Evolutionary conservation across 208 protist genomes (phyloP).

Genomic region (Trichomonas vaginalis): DNA sequence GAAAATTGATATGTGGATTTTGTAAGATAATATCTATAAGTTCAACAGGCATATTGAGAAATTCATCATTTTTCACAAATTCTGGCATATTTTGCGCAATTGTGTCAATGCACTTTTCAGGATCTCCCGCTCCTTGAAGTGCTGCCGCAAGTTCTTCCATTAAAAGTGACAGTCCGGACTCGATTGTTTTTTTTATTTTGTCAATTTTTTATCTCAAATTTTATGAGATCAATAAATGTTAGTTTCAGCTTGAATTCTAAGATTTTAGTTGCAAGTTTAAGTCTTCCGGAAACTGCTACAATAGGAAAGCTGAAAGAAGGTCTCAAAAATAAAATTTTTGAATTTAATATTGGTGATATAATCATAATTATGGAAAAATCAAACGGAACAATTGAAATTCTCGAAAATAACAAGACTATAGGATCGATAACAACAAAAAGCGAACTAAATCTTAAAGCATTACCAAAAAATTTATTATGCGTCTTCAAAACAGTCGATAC

Average conservation of each 20-base stretch:
- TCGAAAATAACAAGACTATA: not conserved
- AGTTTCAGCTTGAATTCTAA: not conserved
- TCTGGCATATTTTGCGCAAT: not conserved
- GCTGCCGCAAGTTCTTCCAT: not conserved
- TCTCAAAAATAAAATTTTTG: not conserved
- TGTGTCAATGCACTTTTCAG: not conserved
- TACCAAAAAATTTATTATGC: not conserved
- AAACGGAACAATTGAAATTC: not conserved
- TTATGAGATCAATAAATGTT: not conserved
- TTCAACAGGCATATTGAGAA: not conserved
- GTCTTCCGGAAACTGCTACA: not conserved
- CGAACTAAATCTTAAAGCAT: not conserved
- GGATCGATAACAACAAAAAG: not conserved
- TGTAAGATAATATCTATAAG: not conserved
- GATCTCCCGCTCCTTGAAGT: not conserved
- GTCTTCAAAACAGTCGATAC: not conserved
- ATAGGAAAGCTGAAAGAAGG: not conserved
- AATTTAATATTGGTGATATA: not conserved
- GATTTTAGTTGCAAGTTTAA: not conserved
- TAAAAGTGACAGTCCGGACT: no score
- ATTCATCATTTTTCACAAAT: not conserved
- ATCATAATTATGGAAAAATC: not conserved
- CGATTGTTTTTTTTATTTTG: no score
- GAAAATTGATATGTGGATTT: not conserved
- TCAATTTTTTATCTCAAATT: no score